Evolutionary conservation across 2,329 filamentous ascomycete genomes (phyloP).

Genomic region (Colletotrichum horii): DNA sequence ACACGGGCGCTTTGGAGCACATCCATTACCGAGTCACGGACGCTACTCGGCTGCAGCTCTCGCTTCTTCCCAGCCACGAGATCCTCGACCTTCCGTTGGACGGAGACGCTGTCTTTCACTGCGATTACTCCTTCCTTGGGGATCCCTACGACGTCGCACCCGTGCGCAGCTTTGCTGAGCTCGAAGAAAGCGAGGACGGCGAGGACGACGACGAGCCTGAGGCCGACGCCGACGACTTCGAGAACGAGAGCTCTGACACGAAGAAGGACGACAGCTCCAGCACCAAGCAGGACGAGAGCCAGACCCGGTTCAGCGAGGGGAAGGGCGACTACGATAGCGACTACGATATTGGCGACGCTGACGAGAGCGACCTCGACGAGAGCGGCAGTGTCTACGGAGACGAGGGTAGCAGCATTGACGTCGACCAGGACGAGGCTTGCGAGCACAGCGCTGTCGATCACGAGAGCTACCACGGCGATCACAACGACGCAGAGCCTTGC

Average conservation of each 20-base stretch:
- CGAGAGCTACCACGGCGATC: neutral
- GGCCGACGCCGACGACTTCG: neutral
- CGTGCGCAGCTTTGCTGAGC: neutral
- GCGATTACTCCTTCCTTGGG: neutral
- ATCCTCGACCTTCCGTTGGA: conserved; percentile 7
- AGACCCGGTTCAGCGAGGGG: neutral
- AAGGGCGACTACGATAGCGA: neutral
- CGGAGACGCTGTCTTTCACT: neutral
- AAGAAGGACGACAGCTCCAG: neutral
- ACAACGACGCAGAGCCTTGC: neutral
- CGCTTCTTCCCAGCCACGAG: neutral
- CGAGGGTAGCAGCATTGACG: neutral
- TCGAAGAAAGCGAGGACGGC: neutral
- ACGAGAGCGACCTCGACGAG: neutral
- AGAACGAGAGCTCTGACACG: neutral
- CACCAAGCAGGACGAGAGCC: neutral
- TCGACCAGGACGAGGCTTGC: neutral
- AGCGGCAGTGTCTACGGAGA: neutral
- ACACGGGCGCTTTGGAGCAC: neutral
- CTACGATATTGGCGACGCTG: neutral
- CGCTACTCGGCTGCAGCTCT: neutral
- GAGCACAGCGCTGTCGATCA: neutral
- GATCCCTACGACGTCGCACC: neutral
- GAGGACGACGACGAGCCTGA: neutral
- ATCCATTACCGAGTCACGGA: neutral